phyloP scores from a whole-genome alignment of 208 protist species.

The Borovskyia barvae region DNA sequence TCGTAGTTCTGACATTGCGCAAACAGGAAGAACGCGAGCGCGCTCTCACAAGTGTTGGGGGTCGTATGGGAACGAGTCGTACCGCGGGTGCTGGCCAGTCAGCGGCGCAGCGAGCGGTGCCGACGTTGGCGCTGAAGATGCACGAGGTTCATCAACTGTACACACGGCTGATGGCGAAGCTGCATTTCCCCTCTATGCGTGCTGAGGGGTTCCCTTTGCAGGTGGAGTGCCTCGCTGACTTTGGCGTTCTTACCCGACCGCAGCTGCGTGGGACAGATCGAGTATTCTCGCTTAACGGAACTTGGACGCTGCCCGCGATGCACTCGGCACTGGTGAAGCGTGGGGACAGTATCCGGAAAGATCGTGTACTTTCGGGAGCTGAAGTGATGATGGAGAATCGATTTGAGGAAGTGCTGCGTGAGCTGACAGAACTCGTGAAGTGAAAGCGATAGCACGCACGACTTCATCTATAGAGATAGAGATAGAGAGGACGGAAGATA shows the following conservation, averaged over 20 bases:
- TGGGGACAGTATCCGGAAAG: slow-evolving; percentile 52
- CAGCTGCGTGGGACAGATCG: slow-evolving; percentile 56
- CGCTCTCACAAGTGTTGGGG: slow-evolving; percentile 20
- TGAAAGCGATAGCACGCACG: too few relatives aligned
- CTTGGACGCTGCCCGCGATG: slow-evolving; percentile 62
- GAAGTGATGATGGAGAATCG: slow-evolving; percentile 56
- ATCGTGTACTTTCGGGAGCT: slow-evolving; percentile 34
- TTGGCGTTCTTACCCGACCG: slow-evolving; percentile 70
- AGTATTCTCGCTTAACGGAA: slow-evolving; percentile 63
- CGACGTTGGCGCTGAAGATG: slow-evolving; percentile 40
- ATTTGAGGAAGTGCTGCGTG: slow-evolving; percentile 52
- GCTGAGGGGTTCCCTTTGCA: slow-evolving; percentile 42
- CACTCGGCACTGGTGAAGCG: slow-evolving; percentile 49
- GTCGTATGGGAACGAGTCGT: slow-evolving; percentile 20
- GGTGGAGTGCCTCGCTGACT: slow-evolving; percentile 60
- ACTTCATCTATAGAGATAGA: too few relatives aligned
- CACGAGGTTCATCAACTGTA: slow-evolving; percentile 66
- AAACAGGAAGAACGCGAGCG: slow-evolving; percentile 35
- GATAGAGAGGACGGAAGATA: too few relatives aligned
- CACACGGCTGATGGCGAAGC: slow-evolving; percentile 60
- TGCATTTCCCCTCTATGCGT: slow-evolving; percentile 69
- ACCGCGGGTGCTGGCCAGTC: slow-evolving; percentile 9
- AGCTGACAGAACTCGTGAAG: slow-evolving; percentile 41
- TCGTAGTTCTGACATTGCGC: slow-evolving; percentile 60
- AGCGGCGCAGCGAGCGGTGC: background rate